Evolutionary conservation across 768 basidiomycete species (phyloP).

Genomic region (Daedaleopsis nitida): DNA sequence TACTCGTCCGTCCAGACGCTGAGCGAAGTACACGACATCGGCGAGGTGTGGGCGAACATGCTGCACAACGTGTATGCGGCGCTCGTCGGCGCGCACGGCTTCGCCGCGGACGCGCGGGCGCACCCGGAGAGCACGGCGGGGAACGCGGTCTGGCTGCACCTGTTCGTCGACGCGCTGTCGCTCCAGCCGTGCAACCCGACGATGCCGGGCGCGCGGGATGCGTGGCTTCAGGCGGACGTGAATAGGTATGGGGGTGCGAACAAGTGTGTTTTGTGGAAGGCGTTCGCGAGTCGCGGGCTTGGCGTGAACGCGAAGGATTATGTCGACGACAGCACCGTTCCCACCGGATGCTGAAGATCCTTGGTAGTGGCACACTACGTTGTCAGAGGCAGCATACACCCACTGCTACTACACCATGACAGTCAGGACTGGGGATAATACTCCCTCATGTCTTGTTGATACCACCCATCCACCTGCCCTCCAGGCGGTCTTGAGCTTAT

Average conservation of each 20-base stretch:
- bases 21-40: slow-evolving; percentile 53
- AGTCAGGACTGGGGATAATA: too few relatives aligned
- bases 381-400: too few relatives aligned
- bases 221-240: slow-evolving; percentile 53
- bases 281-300: slow-evolving; percentile 52
- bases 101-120: slow-evolving; percentile 37
- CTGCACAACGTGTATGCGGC: slow-evolving; percentile 21
- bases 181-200: slow-evolving; percentile 52
- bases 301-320: slow-evolving; percentile 40
- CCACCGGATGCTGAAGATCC: slow-evolving; percentile 27
- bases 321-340: slow-evolving; percentile 32
- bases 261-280: slow-evolving; percentile 45
- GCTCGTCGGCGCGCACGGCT: slow-evolving; percentile 31
- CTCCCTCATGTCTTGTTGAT: too few relatives aligned
- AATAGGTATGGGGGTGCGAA: slow-evolving; percentile 49
- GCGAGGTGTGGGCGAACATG: slow-evolving; percentile 39
- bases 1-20: slow-evolving; percentile 42
- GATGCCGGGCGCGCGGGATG: slow-evolving; percentile 48
- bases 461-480: too few relatives aligned
- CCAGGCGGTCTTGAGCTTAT: too few relatives aligned
- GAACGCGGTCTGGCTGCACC: slow-evolving; percentile 53
- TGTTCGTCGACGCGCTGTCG: slow-evolving; percentile 51
- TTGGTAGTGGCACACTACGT: too few relatives aligned
- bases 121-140: slow-evolving; percentile 44
- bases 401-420: too few relatives aligned